Evolutionary conservation across 805 yeast species (phyloP).

Genomic region (Lipomyces sp.): DNA sequence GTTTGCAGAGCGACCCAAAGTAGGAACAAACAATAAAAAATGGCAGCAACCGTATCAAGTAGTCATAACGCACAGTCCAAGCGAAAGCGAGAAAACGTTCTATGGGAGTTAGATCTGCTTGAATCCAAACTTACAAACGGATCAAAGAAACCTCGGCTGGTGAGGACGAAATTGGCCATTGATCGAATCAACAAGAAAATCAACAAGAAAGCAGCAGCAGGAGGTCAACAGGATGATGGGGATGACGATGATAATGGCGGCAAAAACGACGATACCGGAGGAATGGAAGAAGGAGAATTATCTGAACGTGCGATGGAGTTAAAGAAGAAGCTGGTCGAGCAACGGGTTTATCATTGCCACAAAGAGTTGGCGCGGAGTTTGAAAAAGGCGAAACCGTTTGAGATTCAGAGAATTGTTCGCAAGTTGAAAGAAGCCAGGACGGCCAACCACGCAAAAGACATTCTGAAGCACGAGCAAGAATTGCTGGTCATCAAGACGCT

Average conservation of each 20-base stretch:
- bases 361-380: slow-evolving; percentile 41
- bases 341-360: slow-evolving; percentile 43
- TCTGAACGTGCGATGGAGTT: slow-evolving; percentile 27
- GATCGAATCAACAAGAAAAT: slow-evolving; percentile 15
- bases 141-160: slow-evolving; percentile 39
- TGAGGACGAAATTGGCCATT: slow-evolving; percentile 43
- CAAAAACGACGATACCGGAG: background rate
- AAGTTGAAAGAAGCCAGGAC: slow-evolving; percentile 40
- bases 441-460: slow-evolving; percentile 22
- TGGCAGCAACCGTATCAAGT: slow-evolving; percentile 1
- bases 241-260: background rate
- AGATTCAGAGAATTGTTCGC: slow-evolving; percentile 43
- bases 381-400: slow-evolving; percentile 44
- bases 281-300: slow-evolving; percentile 7
- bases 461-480: slow-evolving; percentile 38
- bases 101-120: slow-evolving; percentile 48
- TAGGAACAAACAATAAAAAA: background rate
- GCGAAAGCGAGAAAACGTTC: slow-evolving; percentile 43
- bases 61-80: slow-evolving; percentile 12
- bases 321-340: slow-evolving; percentile 42
- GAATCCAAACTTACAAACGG: slow-evolving; percentile 44
- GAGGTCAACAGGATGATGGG: background rate
- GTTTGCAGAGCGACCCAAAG: too few relatives aligned
- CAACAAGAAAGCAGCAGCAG: slow-evolving; percentile 6
- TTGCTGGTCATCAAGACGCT: slow-evolving; percentile 35